Conservation (phyloP, 2,329 filamentous ascomycete species). For the Hymenoscyphus albidus region DNA sequence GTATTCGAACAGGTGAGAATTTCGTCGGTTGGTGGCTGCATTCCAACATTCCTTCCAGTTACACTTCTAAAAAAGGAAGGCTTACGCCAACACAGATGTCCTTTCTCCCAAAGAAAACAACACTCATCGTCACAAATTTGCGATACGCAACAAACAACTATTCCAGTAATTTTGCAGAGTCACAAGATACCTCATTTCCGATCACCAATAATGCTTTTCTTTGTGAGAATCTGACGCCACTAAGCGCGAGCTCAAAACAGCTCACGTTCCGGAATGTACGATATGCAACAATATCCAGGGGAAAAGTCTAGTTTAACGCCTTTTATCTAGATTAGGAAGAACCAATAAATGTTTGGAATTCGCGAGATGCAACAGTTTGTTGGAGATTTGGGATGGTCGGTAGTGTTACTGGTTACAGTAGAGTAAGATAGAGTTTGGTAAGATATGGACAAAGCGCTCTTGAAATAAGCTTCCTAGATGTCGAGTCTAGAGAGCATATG, state of each 20-base stretch:
- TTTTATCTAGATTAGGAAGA: not conserved
- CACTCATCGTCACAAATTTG: not conserved
- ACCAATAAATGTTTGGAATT: not conserved
- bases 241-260: not conserved
- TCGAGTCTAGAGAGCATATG: too few relatives aligned
- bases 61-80: not conserved
- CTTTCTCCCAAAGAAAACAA: not conserved
- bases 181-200: not conserved
- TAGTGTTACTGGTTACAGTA: not conserved
- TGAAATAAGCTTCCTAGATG: too few relatives aligned
- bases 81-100: not conserved
- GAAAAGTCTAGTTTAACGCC: not conserved
- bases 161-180: not conserved
- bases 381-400: not conserved
- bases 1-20: not conserved
- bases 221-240: not conserved
- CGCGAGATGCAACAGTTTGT: not conserved
- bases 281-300: not conserved
- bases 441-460: too few relatives aligned
- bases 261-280: not conserved
- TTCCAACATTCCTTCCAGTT: not conserved
- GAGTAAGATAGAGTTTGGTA: too few relatives aligned
- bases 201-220: not conserved
- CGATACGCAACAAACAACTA: not conserved
- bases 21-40: not conserved